These are phyloP conservation scores for Suhomyces bokatorum DNA, from an alignment of 1,139 yeast species.

Conservation along the genomic window DNA sequence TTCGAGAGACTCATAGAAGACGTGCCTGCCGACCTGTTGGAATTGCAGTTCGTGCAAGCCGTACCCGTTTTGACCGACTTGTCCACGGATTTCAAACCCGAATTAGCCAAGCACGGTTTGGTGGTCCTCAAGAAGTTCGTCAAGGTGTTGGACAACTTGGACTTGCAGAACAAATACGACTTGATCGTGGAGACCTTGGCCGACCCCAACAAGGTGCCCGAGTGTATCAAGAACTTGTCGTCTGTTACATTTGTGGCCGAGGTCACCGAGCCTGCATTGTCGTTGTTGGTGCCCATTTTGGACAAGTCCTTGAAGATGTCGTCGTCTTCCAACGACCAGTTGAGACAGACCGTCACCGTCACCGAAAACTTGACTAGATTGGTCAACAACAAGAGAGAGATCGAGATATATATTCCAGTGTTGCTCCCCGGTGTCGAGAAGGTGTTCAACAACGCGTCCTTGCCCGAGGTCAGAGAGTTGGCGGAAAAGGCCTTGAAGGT, in stretches of 20 bases:
- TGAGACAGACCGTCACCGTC: constrained; percentile 94
- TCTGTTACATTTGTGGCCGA: constrained; percentile 98
- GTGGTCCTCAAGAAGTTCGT: constrained; percentile 71
- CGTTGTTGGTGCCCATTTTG: constrained; percentile 87
- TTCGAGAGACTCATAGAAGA: constrained; percentile 76
- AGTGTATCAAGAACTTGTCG: constrained; percentile 84
- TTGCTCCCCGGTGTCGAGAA: constrained; percentile 87
- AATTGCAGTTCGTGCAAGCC: constrained; percentile 71
- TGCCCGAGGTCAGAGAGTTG: constrained; percentile 94
- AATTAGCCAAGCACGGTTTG: constrained; percentile 83
- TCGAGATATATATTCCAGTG: constrained; percentile 81
- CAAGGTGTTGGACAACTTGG: constrained; percentile 85
- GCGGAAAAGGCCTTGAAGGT: constrained; percentile 85
- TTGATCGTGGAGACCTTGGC: constrained; percentile 85
- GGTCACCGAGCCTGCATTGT: constrained; percentile 93
- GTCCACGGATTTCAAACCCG: constrained; percentile 96
- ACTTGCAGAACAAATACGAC: constrained; percentile 82
- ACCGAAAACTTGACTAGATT: constrained; percentile 94
- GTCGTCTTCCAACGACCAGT: constrained; percentile 90
- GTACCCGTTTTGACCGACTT: constrained; percentile 86
- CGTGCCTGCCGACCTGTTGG: constrained; percentile 83
- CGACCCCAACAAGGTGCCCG: constrained; percentile 85
- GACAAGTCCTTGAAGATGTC: constrained; percentile 87
- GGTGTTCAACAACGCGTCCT: constrained; percentile 85
- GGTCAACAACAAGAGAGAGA: constrained; percentile 91